Evolutionary conservation across 495 filamentous ascomycete genomes (phyloP).

Genomic region (Parathielavia appendiculata): DNA sequence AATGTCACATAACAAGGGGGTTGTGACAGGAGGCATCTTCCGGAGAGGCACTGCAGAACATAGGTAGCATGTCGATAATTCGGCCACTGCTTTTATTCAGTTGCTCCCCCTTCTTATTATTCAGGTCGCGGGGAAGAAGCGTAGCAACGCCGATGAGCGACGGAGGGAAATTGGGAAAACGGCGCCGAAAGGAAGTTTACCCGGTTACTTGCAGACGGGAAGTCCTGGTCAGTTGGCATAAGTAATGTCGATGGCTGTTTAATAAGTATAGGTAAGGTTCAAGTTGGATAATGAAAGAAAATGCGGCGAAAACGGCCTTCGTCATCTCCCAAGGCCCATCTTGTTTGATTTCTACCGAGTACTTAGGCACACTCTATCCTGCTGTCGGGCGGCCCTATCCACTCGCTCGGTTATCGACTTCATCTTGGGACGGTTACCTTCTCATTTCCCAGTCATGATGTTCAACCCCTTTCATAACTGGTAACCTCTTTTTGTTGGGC

Average conservation of each 20-base stretch:
- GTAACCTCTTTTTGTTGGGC: conserved; percentile 3
- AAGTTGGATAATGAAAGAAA: background rate
- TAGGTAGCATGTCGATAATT: background rate
- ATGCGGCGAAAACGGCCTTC: background rate
- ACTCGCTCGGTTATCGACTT: background rate
- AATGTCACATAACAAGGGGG: background rate
- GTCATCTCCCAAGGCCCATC: background rate
- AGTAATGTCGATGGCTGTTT: too few relatives aligned
- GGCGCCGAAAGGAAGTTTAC: background rate
- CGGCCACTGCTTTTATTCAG: background rate
- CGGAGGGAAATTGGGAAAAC: background rate
- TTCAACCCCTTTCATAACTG: conserved; percentile 1
- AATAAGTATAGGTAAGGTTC: too few relatives aligned
- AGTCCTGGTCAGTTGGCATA: conserved; percentile 1
- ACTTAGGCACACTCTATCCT: background rate
- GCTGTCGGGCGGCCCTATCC: background rate
- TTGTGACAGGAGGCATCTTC: too few relatives aligned
- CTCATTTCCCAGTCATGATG: conserved; percentile 16
- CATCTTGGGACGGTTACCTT: conserved; percentile 13
- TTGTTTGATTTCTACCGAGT: background rate
- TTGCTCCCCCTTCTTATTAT: conserved; percentile 16
- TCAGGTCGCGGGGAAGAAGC: conserved; percentile 5
- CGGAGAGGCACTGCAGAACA: background rate
- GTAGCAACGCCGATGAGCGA: conserved; percentile 18
- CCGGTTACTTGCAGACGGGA: conserved; percentile 8